Base-by-base conservation (phyloP, 2,329 filamentous ascomycete species). In the Zalaria obscura region DNA sequence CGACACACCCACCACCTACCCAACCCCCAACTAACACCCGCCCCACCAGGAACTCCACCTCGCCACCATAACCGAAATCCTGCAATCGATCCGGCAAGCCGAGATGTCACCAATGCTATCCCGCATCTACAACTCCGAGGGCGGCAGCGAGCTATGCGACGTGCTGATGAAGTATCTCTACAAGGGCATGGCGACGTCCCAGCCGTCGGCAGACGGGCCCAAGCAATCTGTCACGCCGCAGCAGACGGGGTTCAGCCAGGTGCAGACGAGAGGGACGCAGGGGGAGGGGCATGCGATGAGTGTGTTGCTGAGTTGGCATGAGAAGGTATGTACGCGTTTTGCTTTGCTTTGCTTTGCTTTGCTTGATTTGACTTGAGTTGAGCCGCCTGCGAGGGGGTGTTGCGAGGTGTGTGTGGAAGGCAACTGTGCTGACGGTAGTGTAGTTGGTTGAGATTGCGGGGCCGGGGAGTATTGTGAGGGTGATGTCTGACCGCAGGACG, bases 161-260 rank as follows among this genome's bases (percentile, higher is more conserved):
- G 86, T 89, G 40, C 68, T 98, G 61, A 94, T 94, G 84, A 98
- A 98, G 69, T 98, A 95, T 66, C 70, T 95, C 78, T 95, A 76
- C 56, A 94, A 93, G 68, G 88, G 88, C 52, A 94, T 95, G 88
- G 60, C 63, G 39, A 61, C 66, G 45, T 49, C 54, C 11, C 45
- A 50, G 18, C 50, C 52, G 5, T 51, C 57, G 10, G 51, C 50
- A 26, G 53, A 55, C 39, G 46, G 53, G 35, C 45, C 56, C 52
- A 45, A 57, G 55, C 48, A 68, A 63, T 18, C 18, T 18, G 61
- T 75, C 43, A 74, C 83, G 26, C 85, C 87, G 35, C 84, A 93
- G 64, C 71, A 75, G 43, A 93, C 87, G 4, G 87, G 87, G 5
- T 95, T 95, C 67, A 88, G 83, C 55, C 89, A 95, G 64, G 75